Percentiles rank a stretch among this genome's conserved stretches.
These are phyloP conservation scores for Tephrocybe sp. DNA, from an alignment of 768 basidiomycete species.

Conservation along the genomic window DNA sequence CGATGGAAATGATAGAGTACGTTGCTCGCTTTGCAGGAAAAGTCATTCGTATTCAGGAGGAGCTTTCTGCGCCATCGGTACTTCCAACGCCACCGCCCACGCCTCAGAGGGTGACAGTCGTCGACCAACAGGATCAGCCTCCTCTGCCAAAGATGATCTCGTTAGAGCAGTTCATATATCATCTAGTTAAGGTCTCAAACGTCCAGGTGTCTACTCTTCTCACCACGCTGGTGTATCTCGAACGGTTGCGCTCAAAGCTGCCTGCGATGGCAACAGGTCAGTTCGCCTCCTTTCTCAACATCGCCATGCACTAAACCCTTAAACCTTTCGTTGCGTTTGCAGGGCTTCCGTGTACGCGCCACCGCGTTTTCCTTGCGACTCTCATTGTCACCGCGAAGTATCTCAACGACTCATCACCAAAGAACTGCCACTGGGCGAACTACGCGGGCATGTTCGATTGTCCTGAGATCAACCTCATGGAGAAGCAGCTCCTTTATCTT, in stretches of 20 bases:
- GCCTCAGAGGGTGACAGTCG: constrained; percentile 46
- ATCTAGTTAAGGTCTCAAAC: constrained; percentile 77
- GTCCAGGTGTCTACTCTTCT: constrained; percentile 91
- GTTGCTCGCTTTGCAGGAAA: constrained; percentile 77
- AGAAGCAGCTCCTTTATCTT: constrained; percentile 90
- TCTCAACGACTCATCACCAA: constrained; percentile 93
- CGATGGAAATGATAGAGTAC: constrained; percentile 83
- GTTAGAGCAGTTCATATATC: constrained; percentile 82
- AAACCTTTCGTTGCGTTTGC: constrained; percentile 18
- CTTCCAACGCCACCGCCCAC: constrained; percentile 72
- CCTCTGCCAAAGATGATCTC: constrained; percentile 46
- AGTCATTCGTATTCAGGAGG: constrained; percentile 72
- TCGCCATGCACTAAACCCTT: constrained; percentile 5
- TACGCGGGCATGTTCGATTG: constrained; percentile 77
- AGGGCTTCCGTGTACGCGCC: constrained; percentile 88
- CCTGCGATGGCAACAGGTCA: constrained; percentile 84
- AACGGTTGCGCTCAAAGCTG: constrained; percentile 78
- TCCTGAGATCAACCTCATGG: constrained; percentile 92
- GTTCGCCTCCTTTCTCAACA: constrained; percentile 21
- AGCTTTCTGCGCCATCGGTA: constrained; percentile 32
- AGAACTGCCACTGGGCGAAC: constrained; percentile 90
- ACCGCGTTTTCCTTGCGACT: constrained; percentile 93
- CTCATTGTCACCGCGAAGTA: constrained; percentile 97
- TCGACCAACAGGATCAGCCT: constrained; percentile 32
- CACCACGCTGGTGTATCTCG: constrained; percentile 88